Conservation (phyloP, 2,329 filamentous ascomycete species). For the Pseudocercospora musae region DNA sequence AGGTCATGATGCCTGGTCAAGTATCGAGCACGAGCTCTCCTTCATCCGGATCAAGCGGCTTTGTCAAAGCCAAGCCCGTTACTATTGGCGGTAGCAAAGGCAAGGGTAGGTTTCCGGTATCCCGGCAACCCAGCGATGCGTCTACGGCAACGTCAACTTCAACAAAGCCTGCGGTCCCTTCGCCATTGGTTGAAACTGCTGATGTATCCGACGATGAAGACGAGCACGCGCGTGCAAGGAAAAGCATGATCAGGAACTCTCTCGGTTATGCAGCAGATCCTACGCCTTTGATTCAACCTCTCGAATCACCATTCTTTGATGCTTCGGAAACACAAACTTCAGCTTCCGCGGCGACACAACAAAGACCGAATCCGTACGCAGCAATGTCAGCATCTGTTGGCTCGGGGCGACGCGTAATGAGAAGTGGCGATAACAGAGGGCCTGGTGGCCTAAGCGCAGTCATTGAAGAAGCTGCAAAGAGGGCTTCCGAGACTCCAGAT, state of each 20-base stretch:
- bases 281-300: conserved; percentile 26
- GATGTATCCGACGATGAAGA: conserved; percentile 32
- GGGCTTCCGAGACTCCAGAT: conserved; percentile 36
- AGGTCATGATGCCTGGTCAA: conserved; percentile 42
- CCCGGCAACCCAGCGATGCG: conserved; percentile 25
- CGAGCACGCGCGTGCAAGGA: conserved; percentile 31
- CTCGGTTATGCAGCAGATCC: conserved; percentile 16
- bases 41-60: conserved; percentile 32
- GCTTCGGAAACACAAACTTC: conserved; percentile 28
- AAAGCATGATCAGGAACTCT: conserved; percentile 23
- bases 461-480: conserved; percentile 45
- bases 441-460: conserved; percentile 41
- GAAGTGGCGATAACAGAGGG: conserved; percentile 18
- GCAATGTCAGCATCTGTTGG: conserved; percentile 34
- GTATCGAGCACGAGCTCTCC: conserved; percentile 31
- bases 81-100: conserved; percentile 42
- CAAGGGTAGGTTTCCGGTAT: conserved; percentile 33
- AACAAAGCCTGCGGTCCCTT: conserved; percentile 28
- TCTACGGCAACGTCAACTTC: conserved; percentile 24
- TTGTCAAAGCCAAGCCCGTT: conserved; percentile 46
- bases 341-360: conserved; percentile 12
- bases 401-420: conserved; percentile 14
- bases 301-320: conserved; percentile 36
- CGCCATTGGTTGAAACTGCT: conserved; percentile 30
- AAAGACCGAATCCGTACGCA: conserved; percentile 39